Evolutionary conservation across 352 stramenopile genomes (phyloP).

Genomic region (Chrysophaeum taylorii): DNA sequence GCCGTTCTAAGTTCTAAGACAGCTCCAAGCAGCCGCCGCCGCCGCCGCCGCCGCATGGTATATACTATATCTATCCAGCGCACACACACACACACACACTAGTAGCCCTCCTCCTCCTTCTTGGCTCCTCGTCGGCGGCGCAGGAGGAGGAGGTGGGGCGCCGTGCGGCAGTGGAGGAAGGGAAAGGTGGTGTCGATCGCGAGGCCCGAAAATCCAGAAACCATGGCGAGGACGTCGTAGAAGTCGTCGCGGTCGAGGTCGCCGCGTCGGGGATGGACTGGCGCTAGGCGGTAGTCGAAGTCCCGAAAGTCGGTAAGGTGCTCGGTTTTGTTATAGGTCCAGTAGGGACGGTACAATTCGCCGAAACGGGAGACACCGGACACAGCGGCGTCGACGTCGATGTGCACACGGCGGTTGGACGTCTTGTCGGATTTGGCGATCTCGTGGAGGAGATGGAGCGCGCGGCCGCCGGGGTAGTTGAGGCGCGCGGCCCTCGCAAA

Average conservation of each 20-base stretch:
- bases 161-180: background rate
- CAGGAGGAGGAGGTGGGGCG: background rate
- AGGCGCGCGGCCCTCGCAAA: slow-evolving; percentile 44
- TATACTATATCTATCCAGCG: too few species aligned
- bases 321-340: slow-evolving; percentile 9
- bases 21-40: too few species aligned
- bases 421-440: slow-evolving; percentile 35
- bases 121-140: too few species aligned
- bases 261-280: background rate
- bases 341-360: slow-evolving; percentile 19
- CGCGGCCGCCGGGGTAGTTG: slow-evolving; percentile 80
- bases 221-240: slow-evolving; percentile 7
- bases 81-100: too few species aligned
- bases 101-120: too few species aligned
- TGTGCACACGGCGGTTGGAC: slow-evolving; percentile 54
- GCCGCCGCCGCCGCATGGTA: too few species aligned
- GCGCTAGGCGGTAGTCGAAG: slow-evolving; percentile 2
- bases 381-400: slow-evolving; percentile 84
- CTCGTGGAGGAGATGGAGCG: slow-evolving; percentile 33
- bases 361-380: slow-evolving; percentile 71
- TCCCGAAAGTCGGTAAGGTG: background rate
- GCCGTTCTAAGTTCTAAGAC: too few species aligned
- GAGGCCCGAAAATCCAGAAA: background rate
- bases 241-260: background rate
- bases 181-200: background rate